These are phyloP conservation scores for Eucommia ulmoides DNA, from an alignment of 257 asterid genomes.

Conservation along the genomic window DNA sequence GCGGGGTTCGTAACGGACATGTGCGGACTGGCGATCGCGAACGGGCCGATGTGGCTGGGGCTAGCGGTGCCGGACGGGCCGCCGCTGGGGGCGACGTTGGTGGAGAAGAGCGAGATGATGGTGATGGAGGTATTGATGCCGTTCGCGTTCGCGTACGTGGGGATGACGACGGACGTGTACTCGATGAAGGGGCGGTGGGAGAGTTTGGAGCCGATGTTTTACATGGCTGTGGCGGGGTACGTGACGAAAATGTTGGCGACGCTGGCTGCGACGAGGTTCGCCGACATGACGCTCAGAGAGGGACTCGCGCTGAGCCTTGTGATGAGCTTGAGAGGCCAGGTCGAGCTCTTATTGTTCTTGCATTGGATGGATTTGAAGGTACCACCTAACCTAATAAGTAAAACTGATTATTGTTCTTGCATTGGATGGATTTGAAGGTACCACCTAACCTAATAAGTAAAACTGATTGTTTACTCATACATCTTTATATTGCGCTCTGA, in stretches of 20 bases:
- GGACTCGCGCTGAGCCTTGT: conserved; percentile 55
- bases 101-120: conserved; percentile 39
- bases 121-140: conserved; percentile 54
- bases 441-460: too few relatives aligned
- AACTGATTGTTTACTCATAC: too few relatives aligned
- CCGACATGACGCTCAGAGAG: conserved; percentile 40
- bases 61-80: not conserved
- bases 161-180: conserved; percentile 34
- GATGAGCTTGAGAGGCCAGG: conserved; percentile 67
- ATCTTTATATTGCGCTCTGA: too few relatives aligned
- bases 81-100: not conserved
- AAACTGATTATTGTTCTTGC: conserved; percentile 48
- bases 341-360: conserved; percentile 47
- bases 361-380: conserved; percentile 72
- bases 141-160: conserved; percentile 40
- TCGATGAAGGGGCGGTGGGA: conserved; percentile 31
- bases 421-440: conserved; percentile 64
- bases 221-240: conserved; percentile 25
- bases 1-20: not conserved
- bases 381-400: too few relatives aligned
- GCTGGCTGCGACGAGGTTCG: conserved; percentile 22
- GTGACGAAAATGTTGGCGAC: conserved; percentile 28
- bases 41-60: not conserved
- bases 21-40: not conserved
- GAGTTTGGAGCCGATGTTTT: conserved; percentile 28